Conservation (phyloP, 78 protist species). For the Dictyostelium brefeldianum region DNA sequence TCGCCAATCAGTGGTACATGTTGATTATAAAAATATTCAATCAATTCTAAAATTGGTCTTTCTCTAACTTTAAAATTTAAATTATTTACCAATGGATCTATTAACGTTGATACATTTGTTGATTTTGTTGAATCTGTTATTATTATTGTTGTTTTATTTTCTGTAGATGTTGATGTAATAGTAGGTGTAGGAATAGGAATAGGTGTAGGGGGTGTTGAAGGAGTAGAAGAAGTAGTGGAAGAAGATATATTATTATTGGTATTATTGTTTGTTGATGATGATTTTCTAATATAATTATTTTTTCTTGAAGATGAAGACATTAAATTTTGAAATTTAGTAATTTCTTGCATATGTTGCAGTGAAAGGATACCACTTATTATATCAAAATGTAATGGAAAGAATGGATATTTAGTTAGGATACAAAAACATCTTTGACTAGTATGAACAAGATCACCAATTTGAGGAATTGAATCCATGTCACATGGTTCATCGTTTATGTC, state of each 20-base stretch:
- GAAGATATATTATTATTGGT: neutral
- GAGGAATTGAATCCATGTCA: neutral
- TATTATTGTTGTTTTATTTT: neutral
- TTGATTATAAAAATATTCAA: constrained; percentile 59
- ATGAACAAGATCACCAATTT: constrained; percentile 11
- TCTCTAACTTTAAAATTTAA: constrained; percentile 12
- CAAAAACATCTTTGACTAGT: constrained; percentile 54
- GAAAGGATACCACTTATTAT: constrained; percentile 31
- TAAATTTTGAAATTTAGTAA: constrained; percentile 35
- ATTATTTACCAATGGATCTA: constrained; percentile 28
- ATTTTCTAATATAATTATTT: neutral
- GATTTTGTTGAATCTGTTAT: constrained; percentile 1
- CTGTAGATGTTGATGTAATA: too few relatives aligned
- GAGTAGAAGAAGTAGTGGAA: too few relatives aligned
- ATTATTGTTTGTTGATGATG: neutral
- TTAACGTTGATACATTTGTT: constrained; percentile 3
- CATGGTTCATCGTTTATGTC: constrained; percentile 42
- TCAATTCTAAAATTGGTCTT: constrained; percentile 33
- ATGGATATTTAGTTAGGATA: constrained; percentile 53
- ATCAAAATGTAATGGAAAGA: constrained; percentile 66
- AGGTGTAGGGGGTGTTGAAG: too few relatives aligned
- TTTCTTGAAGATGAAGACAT: neutral
- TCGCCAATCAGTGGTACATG: constrained; percentile 14
- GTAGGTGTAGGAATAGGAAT: neutral
- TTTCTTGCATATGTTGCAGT: constrained; percentile 64